Evolutionary conservation across 257 asterid species (phyloP).

Genomic region (Capsicum chinense): DNA sequence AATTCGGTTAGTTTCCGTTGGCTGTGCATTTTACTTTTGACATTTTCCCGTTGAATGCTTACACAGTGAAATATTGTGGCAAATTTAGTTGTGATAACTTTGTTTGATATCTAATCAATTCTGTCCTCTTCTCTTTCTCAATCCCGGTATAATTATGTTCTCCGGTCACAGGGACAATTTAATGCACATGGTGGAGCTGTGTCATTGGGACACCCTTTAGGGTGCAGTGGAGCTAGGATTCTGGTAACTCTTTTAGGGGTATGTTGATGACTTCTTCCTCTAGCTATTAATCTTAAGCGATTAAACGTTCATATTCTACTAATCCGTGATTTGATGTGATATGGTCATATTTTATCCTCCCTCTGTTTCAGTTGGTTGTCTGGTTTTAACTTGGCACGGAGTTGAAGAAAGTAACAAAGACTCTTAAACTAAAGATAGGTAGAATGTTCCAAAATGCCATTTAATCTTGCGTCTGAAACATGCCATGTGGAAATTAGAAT

Average conservation of each 20-base stretch:
- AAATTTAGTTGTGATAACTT: neutral
- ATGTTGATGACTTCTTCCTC: slow-evolving; percentile 30
- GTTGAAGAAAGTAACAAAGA: too few relatives aligned
- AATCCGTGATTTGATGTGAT: neutral
- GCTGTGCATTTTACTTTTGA: slow-evolving; percentile 27
- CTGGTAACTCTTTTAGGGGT: slow-evolving; percentile 93
- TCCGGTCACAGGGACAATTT: slow-evolving; percentile 58
- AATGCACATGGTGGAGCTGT: slow-evolving; percentile 95
- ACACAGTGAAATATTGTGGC: neutral
- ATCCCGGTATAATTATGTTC: slow-evolving; percentile 22
- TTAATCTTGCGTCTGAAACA: too few relatives aligned
- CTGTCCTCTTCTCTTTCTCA: neutral
- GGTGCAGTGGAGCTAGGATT: slow-evolving; percentile 98
- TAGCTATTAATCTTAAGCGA: neutral
- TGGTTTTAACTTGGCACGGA: too few relatives aligned
- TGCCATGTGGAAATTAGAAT: too few relatives aligned
- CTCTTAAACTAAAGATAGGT: too few relatives aligned
- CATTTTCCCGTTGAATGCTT: neutral
- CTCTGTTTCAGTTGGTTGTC: too few relatives aligned
- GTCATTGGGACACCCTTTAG: slow-evolving; percentile 90
- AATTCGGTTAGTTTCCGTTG: slow-evolving; percentile 57
- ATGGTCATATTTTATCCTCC: neutral
- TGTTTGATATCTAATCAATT: slow-evolving; percentile 1
- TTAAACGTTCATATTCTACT: neutral
- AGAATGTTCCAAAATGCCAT: too few relatives aligned